A percentile compares a stretch with the other conserved stretches of the same genome.
These are phyloP conservation scores for Macaranga tanarius DNA, from an alignment of 441 rosid species.

Conservation along the genomic window DNA sequence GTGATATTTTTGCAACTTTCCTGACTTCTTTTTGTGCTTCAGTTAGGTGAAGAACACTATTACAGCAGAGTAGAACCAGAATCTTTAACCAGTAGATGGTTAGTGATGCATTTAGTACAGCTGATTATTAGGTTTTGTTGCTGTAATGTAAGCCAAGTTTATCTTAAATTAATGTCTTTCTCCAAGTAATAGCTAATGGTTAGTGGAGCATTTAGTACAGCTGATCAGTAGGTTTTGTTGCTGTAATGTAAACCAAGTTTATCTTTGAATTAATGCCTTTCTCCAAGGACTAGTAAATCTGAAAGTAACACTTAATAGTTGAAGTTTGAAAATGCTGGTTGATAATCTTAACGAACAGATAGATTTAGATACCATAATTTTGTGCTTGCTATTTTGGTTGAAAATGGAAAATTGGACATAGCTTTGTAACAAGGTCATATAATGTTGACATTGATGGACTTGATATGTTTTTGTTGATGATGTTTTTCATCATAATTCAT, in stretches of 20 bases:
- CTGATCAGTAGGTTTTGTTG: not conserved
- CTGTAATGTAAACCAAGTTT: not conserved
- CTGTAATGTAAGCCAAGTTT: not conserved
- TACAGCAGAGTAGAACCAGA: not conserved
- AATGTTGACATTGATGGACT: not conserved
- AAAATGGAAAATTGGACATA: not conserved
- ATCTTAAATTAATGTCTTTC: no score
- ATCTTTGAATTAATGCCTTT: no score
- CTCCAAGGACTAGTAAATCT: not conserved
- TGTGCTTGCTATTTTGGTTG: not conserved
- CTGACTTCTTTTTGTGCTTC: not conserved
- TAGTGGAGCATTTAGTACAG: not conserved
- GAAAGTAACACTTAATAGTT: no score
- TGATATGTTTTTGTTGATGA: not conserved
- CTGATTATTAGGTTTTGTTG: not conserved
- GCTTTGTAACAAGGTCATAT: not conserved
- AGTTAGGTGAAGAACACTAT: not conserved
- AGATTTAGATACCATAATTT: no score
- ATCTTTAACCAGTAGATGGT: not conserved
- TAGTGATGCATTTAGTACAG: not conserved
- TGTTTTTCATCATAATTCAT: no score
- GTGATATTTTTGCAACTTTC: not conserved
- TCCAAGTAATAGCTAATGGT: not conserved
- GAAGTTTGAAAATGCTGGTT: no score
- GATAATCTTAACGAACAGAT: no score